Percentiles rank a stretch among this genome's conserved stretches.
phyloP scores from a whole-genome alignment of 2,329 filamentous ascomycete species.

The Scedosporium dehoogii region DNA sequence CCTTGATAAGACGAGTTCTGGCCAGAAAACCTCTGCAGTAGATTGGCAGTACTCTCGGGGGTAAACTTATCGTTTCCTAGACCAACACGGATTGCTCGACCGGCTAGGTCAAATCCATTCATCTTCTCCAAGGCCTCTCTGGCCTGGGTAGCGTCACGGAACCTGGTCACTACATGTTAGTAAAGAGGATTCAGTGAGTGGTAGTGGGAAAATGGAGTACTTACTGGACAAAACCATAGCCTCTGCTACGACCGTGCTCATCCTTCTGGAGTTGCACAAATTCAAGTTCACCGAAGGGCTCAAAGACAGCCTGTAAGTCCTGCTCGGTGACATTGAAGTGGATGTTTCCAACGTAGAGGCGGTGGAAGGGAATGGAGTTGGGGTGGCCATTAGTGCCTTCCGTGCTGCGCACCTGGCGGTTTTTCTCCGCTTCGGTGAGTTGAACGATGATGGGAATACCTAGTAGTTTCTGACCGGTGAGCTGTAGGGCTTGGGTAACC shows the following conservation, averaged over 20 bases:
- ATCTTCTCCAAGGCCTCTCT: conserved; percentile 95
- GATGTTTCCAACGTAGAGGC: conserved; percentile 97
- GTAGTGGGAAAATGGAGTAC: conserved; percentile 25
- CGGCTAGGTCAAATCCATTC: conserved; percentile 98
- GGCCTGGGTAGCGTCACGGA: conserved; percentile 80
- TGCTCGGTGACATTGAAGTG: conserved; percentile 98
- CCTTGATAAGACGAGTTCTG: conserved; percentile 73
- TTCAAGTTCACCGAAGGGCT: conserved; percentile 94
- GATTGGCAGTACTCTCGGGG: conserved; percentile 86
- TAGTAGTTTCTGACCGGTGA: conserved; percentile 97
- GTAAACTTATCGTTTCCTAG: conserved; percentile 99
- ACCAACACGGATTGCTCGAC: conserved; percentile 93
- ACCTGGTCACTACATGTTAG: conserved; percentile 47
- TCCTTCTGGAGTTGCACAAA: conserved; percentile 98
- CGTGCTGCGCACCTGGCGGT: conserved; percentile 82
- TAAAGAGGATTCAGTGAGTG: not conserved
- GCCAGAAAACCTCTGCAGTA: conserved; percentile 84
- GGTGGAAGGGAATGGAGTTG: conserved; percentile 88
- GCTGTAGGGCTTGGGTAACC: conserved; percentile 84
- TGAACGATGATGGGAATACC: conserved; percentile 98
- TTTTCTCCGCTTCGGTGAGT: conserved; percentile 98
- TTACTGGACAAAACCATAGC: conserved; percentile 98
- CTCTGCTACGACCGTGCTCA: conserved; percentile 78
- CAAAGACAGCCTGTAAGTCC: conserved; percentile 92
- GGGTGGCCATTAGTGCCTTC: conserved; percentile 59